Evolutionary conservation across 2,329 filamentous ascomycete species (phyloP).

Genomic region (Xylaria sp.): DNA sequence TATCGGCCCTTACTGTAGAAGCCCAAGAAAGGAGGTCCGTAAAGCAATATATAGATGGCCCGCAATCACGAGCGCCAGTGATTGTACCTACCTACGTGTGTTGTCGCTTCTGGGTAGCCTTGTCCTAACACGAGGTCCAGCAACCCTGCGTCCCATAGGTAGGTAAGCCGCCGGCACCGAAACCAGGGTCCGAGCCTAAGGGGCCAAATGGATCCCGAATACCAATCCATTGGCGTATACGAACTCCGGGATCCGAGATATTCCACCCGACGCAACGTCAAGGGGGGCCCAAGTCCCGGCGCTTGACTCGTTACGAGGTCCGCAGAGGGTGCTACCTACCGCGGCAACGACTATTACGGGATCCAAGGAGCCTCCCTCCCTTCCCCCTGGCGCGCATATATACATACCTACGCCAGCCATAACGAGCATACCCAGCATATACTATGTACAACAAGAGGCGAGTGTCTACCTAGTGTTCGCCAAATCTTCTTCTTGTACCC

Average conservation of each 20-base stretch:
- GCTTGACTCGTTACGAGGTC: conserved; percentile 1
- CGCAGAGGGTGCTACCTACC: conserved; percentile 1
- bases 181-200: neutral
- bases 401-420: too few relatives aligned
- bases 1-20: neutral
- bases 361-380: neutral
- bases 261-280: conserved; percentile 21
- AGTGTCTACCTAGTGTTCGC: too few relatives aligned
- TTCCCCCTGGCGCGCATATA: too few relatives aligned
- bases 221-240: conserved; percentile 23
- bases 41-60: neutral
- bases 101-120: neutral
- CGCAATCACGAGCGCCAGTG: neutral
- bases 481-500: neutral
- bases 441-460: too few relatives aligned
- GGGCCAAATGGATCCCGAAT: too few relatives aligned
- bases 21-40: neutral
- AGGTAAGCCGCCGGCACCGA: neutral
- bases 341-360: conserved; percentile 5
- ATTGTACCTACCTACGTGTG: too few relatives aligned
- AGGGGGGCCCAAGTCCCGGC: conserved; percentile 4
- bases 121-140: neutral
- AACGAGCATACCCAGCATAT: too few relatives aligned
- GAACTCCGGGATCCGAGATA: conserved; percentile 27
- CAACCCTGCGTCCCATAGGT: neutral